A percentile compares a stretch with the other conserved stretches of the same genome.
phyloP scores from a whole-genome alignment of 129 eudicot species.

The Smallanthus sonchifolius region DNA sequence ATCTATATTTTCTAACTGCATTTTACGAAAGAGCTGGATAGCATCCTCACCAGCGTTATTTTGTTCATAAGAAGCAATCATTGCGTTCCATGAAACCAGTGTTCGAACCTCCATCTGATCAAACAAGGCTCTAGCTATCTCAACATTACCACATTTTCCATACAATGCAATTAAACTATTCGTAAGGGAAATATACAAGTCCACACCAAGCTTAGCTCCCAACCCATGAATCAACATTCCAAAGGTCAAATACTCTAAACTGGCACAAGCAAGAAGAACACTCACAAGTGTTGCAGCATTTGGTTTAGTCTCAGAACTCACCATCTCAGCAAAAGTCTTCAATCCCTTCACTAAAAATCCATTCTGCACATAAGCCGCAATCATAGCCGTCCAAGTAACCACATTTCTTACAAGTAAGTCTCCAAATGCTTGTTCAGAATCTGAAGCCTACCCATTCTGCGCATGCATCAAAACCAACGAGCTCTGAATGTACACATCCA shows the following conservation, averaged over 20 bases:
- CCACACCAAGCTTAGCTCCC: constrained; percentile 45
- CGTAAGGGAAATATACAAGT: constrained; percentile 34
- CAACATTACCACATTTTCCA: constrained; percentile 30
- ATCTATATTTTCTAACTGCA: constrained; percentile 24
- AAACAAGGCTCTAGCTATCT: constrained; percentile 33
- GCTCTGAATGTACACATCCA: constrained; percentile 45
- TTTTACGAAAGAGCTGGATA: constrained; percentile 30
- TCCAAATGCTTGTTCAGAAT: constrained; percentile 38
- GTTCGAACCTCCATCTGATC: constrained; percentile 35
- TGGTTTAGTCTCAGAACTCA: constrained; percentile 39
- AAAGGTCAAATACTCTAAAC: constrained; percentile 28
- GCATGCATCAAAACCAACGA: constrained; percentile 56
- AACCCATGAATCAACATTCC: constrained; percentile 50
- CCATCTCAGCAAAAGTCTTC: constrained; percentile 36
- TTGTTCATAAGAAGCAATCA: constrained; percentile 47
- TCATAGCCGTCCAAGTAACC: constrained; percentile 63
- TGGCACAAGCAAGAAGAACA: constrained; percentile 55
- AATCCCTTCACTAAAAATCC: constrained; percentile 45
- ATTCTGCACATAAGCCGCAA: constrained; percentile 50
- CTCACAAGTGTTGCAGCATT: constrained; percentile 47
- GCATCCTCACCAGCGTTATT: constrained; percentile 34
- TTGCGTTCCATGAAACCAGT: constrained; percentile 43
- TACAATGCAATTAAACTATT: constrained; percentile 51
- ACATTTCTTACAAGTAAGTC: constrained; percentile 38
- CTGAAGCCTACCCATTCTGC: constrained; percentile 31